Percentiles rank a stretch among this genome's conserved stretches.
phyloP scores from a whole-genome alignment of 1,139 yeast genomes.

The Pichia sp. region DNA sequence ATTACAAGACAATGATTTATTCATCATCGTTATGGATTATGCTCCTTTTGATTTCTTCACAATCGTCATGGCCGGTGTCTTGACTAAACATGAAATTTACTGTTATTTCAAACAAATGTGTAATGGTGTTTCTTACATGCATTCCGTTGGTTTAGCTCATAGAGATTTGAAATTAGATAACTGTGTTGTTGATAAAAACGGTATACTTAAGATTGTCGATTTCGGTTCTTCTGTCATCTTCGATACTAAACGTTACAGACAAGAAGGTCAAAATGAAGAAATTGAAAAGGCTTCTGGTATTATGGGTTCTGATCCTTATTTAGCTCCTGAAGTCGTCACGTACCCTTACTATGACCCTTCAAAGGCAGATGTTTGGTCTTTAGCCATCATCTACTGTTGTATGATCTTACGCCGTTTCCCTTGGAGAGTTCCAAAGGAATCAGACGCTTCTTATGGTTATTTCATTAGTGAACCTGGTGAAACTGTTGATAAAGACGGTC shows the following conservation, averaged over 20 bases:
- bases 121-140: slow-evolving; percentile 60
- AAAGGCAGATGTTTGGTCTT: slow-evolving; percentile 74
- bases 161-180: slow-evolving; percentile 76
- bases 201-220: slow-evolving; percentile 69
- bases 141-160: slow-evolving; percentile 69
- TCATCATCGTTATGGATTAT: slow-evolving; percentile 71
- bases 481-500: slow-evolving; percentile 26
- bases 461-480: slow-evolving; percentile 26
- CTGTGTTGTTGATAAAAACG: slow-evolving; percentile 63
- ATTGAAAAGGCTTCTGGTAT: slow-evolving; percentile 52
- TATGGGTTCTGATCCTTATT: slow-evolving; percentile 79
- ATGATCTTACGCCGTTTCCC: slow-evolving; percentile 73
- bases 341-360: slow-evolving; percentile 60
- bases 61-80: slow-evolving; percentile 69
- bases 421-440: slow-evolving; percentile 66
- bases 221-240: slow-evolving; percentile 77
- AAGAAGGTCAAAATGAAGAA: slow-evolving; percentile 2
- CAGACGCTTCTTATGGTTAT: slow-evolving; percentile 40
- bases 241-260: slow-evolving; percentile 11
- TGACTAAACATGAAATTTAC: slow-evolving; percentile 54
- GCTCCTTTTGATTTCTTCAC: slow-evolving; percentile 75
- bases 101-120: slow-evolving; percentile 72
- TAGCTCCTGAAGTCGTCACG: slow-evolving; percentile 70
- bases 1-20: slow-evolving; percentile 49
- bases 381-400: slow-evolving; percentile 75